phyloP scores from a whole-genome alignment of 768 basidiomycete species.

The Crucibulum laeve region DNA sequence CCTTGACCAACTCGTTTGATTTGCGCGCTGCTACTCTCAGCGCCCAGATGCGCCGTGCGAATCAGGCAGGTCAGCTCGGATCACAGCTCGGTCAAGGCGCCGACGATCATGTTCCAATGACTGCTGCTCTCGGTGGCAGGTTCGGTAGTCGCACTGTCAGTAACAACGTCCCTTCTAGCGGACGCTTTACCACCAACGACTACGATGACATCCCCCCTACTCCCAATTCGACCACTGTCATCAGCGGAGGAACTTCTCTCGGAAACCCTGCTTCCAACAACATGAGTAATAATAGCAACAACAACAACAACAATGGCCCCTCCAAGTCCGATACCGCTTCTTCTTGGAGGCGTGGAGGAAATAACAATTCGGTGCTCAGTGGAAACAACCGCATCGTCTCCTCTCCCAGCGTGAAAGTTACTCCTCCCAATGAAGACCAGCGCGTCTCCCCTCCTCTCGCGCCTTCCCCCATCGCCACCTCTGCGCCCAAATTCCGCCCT shows the following conservation, averaged over 20 bases:
- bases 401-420: slow-evolving; percentile 67
- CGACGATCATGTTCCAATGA: slow-evolving; percentile 74
- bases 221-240: slow-evolving; percentile 61
- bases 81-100: slow-evolving; percentile 46
- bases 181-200: slow-evolving; percentile 30
- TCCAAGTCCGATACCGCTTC: slow-evolving; percentile 79
- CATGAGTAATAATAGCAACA: too few species aligned
- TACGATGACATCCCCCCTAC: slow-evolving; percentile 43
- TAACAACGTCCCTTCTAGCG: slow-evolving; percentile 27
- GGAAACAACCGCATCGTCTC: slow-evolving; percentile 55
- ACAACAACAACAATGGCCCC: slow-evolving; percentile 29
- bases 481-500: slow-evolving; percentile 46
- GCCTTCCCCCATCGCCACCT: slow-evolving; percentile 15
- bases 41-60: slow-evolving; percentile 62
- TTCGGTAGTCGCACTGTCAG: slow-evolving; percentile 64
- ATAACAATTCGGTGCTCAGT: slow-evolving; percentile 65
- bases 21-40: slow-evolving; percentile 49
- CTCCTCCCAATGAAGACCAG: slow-evolving; percentile 58
- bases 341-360: slow-evolving; percentile 79
- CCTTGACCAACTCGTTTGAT: slow-evolving; percentile 61
- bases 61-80: slow-evolving; percentile 63
- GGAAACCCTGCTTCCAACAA: slow-evolving; percentile 46
- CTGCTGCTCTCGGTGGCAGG: slow-evolving; percentile 71
- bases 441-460: slow-evolving; percentile 49
- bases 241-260: slow-evolving; percentile 71